Evolutionary conservation across 305 asterid species (phyloP).

Genomic region (Fraxinus sp.): DNA sequence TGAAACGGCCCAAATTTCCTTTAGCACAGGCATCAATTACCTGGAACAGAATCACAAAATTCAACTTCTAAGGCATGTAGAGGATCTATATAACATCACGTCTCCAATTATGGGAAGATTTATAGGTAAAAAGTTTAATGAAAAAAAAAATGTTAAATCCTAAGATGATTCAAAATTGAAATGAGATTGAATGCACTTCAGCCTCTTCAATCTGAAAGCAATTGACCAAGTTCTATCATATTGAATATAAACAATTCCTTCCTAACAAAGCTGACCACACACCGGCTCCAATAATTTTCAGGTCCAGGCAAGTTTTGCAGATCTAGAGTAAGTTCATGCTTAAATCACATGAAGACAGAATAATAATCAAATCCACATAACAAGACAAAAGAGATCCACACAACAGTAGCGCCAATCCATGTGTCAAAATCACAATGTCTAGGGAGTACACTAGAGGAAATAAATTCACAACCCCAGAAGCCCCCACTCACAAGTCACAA

Average conservation of each 20-base stretch:
- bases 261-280: background rate
- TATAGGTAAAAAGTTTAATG: background rate
- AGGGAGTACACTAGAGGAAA: background rate
- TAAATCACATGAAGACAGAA: background rate
- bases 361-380: background rate
- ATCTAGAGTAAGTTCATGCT: background rate
- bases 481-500: background rate
- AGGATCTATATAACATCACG: background rate
- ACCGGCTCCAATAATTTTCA: background rate
- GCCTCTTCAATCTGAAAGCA: background rate
- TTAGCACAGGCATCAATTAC: conserved; percentile 93
- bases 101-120: background rate
- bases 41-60: conserved; percentile 43
- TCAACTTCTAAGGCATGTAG: conserved; percentile 20
- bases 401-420: background rate
- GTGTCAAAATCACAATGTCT: background rate
- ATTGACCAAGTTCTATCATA: background rate
- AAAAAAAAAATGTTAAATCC: background rate
- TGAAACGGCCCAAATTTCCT: conserved; percentile 90
- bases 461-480: background rate
- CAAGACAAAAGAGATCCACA: background rate
- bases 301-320: background rate
- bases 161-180: background rate
- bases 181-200: background rate
- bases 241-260: background rate